Evolutionary conservation across 2,329 filamentous ascomycete genomes (phyloP).

Genomic region (Penicillium sp.): DNA sequence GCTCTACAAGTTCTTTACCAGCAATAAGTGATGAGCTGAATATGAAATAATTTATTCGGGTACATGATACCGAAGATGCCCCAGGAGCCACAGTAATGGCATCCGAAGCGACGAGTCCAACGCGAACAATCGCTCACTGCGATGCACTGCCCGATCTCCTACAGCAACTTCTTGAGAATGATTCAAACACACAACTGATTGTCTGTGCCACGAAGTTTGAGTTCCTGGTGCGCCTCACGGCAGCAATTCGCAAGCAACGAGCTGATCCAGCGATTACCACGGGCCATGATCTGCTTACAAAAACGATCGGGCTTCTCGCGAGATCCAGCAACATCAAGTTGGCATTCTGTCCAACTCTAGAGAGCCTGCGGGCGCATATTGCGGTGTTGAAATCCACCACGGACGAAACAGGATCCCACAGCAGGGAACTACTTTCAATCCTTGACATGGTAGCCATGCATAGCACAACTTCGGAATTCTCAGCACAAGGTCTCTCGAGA

Average conservation of each 20-base stretch:
- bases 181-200: conserved; percentile 64
- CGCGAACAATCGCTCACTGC: conserved; percentile 45
- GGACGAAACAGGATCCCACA: background rate
- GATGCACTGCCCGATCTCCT: conserved; percentile 60
- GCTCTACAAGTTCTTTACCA: background rate
- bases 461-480: conserved; percentile 47
- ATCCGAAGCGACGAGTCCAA: conserved; percentile 16
- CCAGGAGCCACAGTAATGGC: background rate
- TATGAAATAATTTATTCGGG: background rate
- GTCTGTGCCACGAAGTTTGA: conserved; percentile 66
- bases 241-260: conserved; percentile 46
- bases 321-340: conserved; percentile 69
- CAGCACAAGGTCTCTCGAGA: conserved; percentile 51
- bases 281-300: conserved; percentile 55
- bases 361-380: conserved; percentile 76
- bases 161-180: conserved; percentile 61
- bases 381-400: conserved; percentile 49
- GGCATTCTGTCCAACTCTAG: conserved; percentile 73
- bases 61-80: background rate
- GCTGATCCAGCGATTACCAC: conserved; percentile 10
- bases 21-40: background rate
- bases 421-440: conserved; percentile 37
- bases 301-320: conserved; percentile 69
- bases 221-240: conserved; percentile 64
- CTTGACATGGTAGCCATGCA: conserved; percentile 47